Base-by-base conservation (phyloP, 768 basidiomycete species). In the Thelephora aurantiotincta region DNA sequence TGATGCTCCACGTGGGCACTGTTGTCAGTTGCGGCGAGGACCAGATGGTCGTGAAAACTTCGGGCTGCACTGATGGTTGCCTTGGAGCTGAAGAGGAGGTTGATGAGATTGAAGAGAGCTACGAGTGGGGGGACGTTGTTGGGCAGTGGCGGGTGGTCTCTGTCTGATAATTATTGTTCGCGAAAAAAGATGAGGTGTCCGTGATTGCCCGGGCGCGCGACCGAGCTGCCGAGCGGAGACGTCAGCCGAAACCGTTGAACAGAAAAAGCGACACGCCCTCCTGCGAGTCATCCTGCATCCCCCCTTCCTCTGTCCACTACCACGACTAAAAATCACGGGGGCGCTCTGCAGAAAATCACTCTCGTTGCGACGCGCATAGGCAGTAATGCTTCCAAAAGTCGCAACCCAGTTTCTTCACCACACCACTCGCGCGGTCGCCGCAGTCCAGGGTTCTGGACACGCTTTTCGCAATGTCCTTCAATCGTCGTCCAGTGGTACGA, bases 401-500 rank as follows among this genome's bases (percentile, higher is more conserved):
- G 80, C 83, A 26, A 81, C 78, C n/a, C 77, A 81, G 45, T 69
- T 90, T 46, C 65, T 90, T 33, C 76, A 87, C 51, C 78, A 80
- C 53, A 83, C 82, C 0, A 73, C 80, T 12, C 80, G 86, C 57
- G 84, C 81, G 13, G 86, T 79, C 43, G 77, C 81, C 0, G 75
- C 79, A 43, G 80, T 82, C 48, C 84, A 88, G 55, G 78, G 79
- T 51, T 71, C 71, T 4, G 65, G 72, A 4, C 71, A 79, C 51
- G 75, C 82, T 0, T 68, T 88, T 60, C 69, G 85, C 50, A 89
- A 82, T 72, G 87, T 82, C 47, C 71, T 88, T 48, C 79, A 79
- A 63, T 68, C 74, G 1, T 68, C 73, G 2, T 69, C 73, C 6
- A 64, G 70, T 22, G 58, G 60, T 56, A 68, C 56, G 53, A 58